Evolutionary conservation across 352 stramenopile genomes (phyloP).

Genomic region (Phytopythium kandeliae): DNA sequence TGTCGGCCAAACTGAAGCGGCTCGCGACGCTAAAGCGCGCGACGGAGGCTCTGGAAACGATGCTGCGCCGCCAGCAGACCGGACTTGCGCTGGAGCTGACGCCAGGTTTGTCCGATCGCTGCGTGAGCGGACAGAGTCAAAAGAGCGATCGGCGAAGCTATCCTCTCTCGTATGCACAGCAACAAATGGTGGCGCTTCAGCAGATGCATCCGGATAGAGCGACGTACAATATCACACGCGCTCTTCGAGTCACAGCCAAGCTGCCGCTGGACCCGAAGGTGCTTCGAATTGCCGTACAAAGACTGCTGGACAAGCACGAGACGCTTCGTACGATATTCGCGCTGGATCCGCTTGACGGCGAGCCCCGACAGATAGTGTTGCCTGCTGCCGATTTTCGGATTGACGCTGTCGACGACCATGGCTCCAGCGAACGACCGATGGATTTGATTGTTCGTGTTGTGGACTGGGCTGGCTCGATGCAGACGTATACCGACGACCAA

Average conservation of each 20-base stretch:
- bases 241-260: conserved; percentile 16
- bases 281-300: conserved; percentile 20
- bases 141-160: neutral
- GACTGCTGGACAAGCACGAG: conserved; percentile 35
- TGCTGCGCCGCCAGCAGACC: neutral
- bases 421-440: no score
- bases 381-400: conserved; percentile 10
- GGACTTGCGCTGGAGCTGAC: neutral
- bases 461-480: neutral
- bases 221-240: conserved; percentile 44
- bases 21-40: conserved; percentile 14
- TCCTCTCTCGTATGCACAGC: conserved; percentile 38
- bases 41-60: conserved; percentile 5
- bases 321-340: conserved; percentile 39
- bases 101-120: neutral
- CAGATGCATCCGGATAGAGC: conserved; percentile 30
- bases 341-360: conserved; percentile 18
- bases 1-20: conserved; percentile 6
- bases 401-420: neutral
- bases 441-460: conserved; percentile 5
- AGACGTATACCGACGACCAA: neutral
- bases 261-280: conserved; percentile 12
- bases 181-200: conserved; percentile 59
- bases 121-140: no score
- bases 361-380: conserved; percentile 27